Evolutionary conservation across 1,139 yeast species (phyloP), one percentile per base, ranked within the genome.

Genomic region (Yamadazyma blattariae): DNA sequence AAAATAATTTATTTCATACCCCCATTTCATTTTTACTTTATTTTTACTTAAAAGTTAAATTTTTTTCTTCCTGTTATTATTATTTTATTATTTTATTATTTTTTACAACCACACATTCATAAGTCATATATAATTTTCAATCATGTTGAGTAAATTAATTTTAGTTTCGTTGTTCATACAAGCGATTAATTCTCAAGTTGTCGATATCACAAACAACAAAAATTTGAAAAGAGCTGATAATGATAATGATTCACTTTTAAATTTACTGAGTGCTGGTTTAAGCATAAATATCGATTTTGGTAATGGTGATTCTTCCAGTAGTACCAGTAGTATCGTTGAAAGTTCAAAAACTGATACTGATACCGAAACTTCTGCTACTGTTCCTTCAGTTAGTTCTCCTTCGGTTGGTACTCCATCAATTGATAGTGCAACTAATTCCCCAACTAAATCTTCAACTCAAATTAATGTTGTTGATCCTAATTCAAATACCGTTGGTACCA

Each of bases 201-300:
- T 31, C 14, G 34, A 31, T 21, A 25, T 31, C n/a, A 31, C 34
- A 2, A 25, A 31, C n/a, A 25, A 31, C 17, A 11, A 20, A 7
- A 3, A 21, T 10, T 16, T 20, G 8, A 10, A 23, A n/a, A 3
- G 13, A n/a, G 25, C 3, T 11, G 5, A 23, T n/a, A 23, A 13
- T 3, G 25, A 23, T 23, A 10, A 10, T 21, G 24, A 4, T 5
- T 10, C 12, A 10, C 12, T 9, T 21, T 11, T 10, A 10, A 21
- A 9, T 10, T 21, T n/a, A n/a, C n/a, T n/a, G n/a, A n/a, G 13
- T 23, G 12, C 25, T 7, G 14, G 7, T n/a, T 11, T 23, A 11
- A 13, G 25, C 7, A 23, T 23, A 4, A 7, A 7, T 23, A 11
- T 23, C n/a, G 25, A 7, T 5, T 17, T 17, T 17, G 19, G 19